A percentile compares a stretch with the other conserved stretches of the same genome.
These are phyloP conservation scores for Pestalotiopsis sp. DNA, from an alignment of 2,329 filamentous ascomycete genomes.

Conservation along the genomic window DNA sequence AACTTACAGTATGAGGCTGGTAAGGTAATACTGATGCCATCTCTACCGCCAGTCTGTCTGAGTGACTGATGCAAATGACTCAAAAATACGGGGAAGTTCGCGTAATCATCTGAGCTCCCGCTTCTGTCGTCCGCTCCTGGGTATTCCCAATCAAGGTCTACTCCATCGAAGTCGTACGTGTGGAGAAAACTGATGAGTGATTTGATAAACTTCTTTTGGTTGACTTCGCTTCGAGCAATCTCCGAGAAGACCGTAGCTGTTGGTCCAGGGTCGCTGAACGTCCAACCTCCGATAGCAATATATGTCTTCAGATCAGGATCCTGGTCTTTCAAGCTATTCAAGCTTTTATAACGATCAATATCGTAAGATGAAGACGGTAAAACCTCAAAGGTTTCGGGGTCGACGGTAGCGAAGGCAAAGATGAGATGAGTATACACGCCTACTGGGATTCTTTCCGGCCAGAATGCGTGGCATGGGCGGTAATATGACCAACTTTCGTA, in stretches of 20 bases:
- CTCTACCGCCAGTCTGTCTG: not conserved
- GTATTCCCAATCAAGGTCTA: conserved; percentile 19
- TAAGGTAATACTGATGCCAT: conserved; percentile 11
- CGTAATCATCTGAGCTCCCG: not conserved
- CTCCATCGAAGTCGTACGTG: conserved; percentile 19
- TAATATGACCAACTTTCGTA: not conserved
- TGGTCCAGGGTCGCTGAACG: not conserved
- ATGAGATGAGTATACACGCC: not conserved
- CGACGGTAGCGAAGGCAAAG: not conserved
- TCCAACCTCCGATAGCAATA: not conserved
- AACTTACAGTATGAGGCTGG: conserved; percentile 12
- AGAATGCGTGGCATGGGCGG: not conserved
- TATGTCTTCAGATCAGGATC: not conserved
- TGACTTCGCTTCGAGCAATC: not conserved
- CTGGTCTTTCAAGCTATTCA: not conserved
- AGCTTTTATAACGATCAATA: not conserved
- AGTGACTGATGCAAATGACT: not conserved
- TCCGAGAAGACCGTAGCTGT: not conserved
- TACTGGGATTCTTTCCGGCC: not conserved
- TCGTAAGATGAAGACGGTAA: not conserved
- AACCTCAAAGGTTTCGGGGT: not conserved
- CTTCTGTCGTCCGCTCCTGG: not conserved
- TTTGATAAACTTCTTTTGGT: not conserved
- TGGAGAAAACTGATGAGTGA: conserved; percentile 24
- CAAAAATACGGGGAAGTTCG: not conserved